A percentile compares a stretch with the other conserved stretches of the same genome.
Evolutionary conservation across 2,329 filamentous ascomycete genomes (phyloP).

Genomic region (Apiospora marii): DNA sequence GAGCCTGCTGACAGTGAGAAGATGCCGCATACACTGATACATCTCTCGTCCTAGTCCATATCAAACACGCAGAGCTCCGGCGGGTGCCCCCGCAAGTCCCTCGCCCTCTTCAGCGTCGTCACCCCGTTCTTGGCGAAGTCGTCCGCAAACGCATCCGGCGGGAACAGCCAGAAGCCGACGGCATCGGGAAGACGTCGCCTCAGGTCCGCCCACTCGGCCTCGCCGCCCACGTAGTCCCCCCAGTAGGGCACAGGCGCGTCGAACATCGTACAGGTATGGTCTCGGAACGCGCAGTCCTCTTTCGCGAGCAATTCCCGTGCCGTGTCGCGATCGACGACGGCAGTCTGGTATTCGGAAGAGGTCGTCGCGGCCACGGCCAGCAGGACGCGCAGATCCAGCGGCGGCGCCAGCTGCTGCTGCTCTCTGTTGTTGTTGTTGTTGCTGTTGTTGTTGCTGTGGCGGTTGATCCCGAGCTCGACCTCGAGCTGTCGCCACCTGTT

Average conservation of each 20-base stretch:
- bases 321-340: background rate
- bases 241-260: background rate
- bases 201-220: background rate
- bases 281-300: background rate
- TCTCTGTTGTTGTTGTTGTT: too few relatives aligned
- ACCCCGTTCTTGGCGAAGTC: background rate
- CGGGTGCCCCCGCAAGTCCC: background rate
- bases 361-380: background rate
- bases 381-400: background rate
- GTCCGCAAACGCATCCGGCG: background rate
- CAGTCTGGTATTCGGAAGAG: background rate
- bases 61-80: background rate
- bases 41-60: background rate
- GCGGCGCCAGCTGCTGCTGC: too few relatives aligned
- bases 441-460: background rate
- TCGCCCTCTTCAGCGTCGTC: background rate
- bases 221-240: background rate
- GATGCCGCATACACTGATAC: too few relatives aligned
- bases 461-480: background rate
- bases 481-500: background rate
- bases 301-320: background rate
- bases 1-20: too few relatives aligned
- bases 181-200: background rate
- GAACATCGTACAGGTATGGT: background rate
- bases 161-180: slow-evolving; percentile 1